A percentile compares a stretch with the other conserved stretches of the same genome.
phyloP scores from a whole-genome alignment of 768 basidiomycete species.

The Boletus vermiculosoides region DNA sequence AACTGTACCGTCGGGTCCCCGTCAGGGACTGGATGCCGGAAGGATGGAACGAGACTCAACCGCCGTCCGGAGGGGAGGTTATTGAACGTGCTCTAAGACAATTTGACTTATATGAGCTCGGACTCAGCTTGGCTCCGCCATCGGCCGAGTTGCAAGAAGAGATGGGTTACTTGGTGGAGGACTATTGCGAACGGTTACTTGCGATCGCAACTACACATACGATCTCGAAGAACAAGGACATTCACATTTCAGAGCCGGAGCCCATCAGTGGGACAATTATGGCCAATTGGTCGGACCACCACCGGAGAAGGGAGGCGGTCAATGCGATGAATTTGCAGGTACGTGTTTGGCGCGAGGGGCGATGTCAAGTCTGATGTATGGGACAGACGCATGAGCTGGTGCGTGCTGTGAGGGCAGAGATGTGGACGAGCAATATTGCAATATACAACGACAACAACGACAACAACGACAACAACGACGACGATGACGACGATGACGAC shows the following conservation, averaged over 20 bases:
- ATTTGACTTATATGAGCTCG: slow-evolving; percentile 32
- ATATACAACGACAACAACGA: too few species aligned
- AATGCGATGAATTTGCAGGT: slow-evolving; percentile 47
- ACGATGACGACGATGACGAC: slow-evolving; percentile 22
- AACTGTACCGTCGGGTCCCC: slow-evolving; percentile 46
- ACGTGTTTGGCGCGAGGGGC: slow-evolving; percentile 1
- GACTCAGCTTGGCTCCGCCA: slow-evolving; percentile 26
- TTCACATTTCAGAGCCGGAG: slow-evolving; percentile 40
- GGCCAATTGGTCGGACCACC: slow-evolving; percentile 43
- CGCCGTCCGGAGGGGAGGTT: slow-evolving; percentile 29
- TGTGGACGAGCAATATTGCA: slow-evolving; percentile 18
- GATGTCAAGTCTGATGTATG: slow-evolving; percentile 1
- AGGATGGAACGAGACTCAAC: slow-evolving; percentile 13
- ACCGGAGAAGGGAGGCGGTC: slow-evolving; percentile 39
- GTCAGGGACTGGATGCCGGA: slow-evolving; percentile 32
- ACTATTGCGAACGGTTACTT: slow-evolving; percentile 35
- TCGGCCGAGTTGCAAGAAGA: slow-evolving; percentile 33
- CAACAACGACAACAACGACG: too few species aligned
- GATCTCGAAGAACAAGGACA: slow-evolving; percentile 36
- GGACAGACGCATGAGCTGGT: slow-evolving; percentile 40
- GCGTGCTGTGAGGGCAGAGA: slow-evolving; percentile 34
- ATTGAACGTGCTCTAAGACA: slow-evolving; percentile 28
- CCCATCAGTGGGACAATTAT: slow-evolving; percentile 46
- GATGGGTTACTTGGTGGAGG: slow-evolving; percentile 38
- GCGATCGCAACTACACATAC: slow-evolving; percentile 38